Evolutionary conservation across 2,329 filamentous ascomycete genomes (phyloP).

Genomic region (Cryphonectria parasitica): DNA sequence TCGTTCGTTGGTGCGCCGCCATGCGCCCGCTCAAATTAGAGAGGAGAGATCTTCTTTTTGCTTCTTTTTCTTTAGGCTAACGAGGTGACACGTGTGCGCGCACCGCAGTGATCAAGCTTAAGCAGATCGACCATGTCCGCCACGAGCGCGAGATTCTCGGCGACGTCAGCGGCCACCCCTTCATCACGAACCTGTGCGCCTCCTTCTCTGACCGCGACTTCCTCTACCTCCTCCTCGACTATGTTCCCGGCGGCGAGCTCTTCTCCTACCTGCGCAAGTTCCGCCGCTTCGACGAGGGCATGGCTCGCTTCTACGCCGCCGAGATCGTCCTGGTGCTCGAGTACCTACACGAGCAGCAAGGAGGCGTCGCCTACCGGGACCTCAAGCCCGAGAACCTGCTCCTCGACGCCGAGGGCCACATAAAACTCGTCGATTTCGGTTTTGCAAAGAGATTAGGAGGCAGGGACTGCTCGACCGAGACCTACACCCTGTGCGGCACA

Average conservation of each 20-base stretch:
- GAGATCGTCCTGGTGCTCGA: conserved; percentile 84
- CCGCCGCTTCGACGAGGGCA: conserved; percentile 77
- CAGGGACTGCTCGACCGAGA: conserved; percentile 58
- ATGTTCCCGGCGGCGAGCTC: conserved; percentile 81
- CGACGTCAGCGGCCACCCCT: conserved; percentile 78
- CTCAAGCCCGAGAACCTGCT: conserved; percentile 84
- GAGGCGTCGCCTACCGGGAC: conserved; percentile 78
- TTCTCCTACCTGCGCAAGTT: conserved; percentile 81
- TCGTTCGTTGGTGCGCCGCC: too few relatives aligned
- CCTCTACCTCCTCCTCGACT: conserved; percentile 82
- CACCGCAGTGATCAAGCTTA: conserved; percentile 71
- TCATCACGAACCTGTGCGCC: conserved; percentile 78
- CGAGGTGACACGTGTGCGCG: background rate
- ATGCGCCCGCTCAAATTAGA: too few relatives aligned
- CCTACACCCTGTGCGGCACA: conserved; percentile 82
- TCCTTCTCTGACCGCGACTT: conserved; percentile 81
- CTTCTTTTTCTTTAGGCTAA: background rate
- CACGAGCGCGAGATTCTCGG: conserved; percentile 80
- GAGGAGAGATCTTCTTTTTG: too few relatives aligned
- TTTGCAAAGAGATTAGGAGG: conserved; percentile 79
- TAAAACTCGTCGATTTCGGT: conserved; percentile 84
- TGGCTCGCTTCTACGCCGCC: conserved; percentile 80
- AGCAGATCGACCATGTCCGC: conserved; percentile 85
- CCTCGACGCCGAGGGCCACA: conserved; percentile 75
- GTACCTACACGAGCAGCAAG: conserved; percentile 78